These are phyloP conservation scores for Cavenderia fasciculata DNA, from an alignment of 78 protist species.

Conservation along the genomic window DNA sequence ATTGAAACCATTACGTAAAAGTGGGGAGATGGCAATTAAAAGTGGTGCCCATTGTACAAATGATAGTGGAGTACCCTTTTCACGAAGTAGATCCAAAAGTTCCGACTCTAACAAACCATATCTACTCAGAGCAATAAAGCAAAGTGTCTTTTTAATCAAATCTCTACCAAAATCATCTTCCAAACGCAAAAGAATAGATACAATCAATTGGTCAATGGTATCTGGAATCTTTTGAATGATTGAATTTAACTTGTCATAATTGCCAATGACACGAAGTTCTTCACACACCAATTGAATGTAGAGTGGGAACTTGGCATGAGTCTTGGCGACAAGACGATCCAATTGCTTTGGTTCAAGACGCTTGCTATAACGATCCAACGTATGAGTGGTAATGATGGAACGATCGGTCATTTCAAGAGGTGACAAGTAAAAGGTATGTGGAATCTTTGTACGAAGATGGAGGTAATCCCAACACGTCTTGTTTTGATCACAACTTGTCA, in stretches of 20 bases:
- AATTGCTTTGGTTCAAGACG: constrained; percentile 30
- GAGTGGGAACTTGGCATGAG: constrained; percentile 45
- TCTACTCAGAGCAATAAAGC: constrained; percentile 40
- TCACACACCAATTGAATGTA: constrained; percentile 66
- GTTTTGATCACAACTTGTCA: constrained; percentile 43
- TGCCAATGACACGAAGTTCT: constrained; percentile 51
- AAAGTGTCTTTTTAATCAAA: constrained; percentile 37
- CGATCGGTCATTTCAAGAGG: constrained; percentile 44
- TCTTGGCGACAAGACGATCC: constrained; percentile 41
- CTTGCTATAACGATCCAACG: constrained; percentile 14
- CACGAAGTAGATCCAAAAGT: constrained; percentile 16
- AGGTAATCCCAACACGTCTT: constrained; percentile 68
- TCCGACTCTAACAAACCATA: constrained; percentile 48
- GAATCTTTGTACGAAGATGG: constrained; percentile 47
- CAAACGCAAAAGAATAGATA: constrained; percentile 18
- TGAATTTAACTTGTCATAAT: constrained; percentile 34
- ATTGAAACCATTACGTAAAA: background rate
- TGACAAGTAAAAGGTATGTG: constrained; percentile 18
- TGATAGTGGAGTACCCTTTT: constrained; percentile 19
- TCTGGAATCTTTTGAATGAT: constrained; percentile 41
- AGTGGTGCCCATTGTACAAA: constrained; percentile 66
- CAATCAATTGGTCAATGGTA: constrained; percentile 26
- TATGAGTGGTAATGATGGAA: constrained; percentile 3
- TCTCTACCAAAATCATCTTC: constrained; percentile 66
- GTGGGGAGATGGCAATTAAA: background rate